phyloP scores from a whole-genome alignment of 2,329 filamentous ascomycete species.

The Orbilia blumenaviensis region DNA sequence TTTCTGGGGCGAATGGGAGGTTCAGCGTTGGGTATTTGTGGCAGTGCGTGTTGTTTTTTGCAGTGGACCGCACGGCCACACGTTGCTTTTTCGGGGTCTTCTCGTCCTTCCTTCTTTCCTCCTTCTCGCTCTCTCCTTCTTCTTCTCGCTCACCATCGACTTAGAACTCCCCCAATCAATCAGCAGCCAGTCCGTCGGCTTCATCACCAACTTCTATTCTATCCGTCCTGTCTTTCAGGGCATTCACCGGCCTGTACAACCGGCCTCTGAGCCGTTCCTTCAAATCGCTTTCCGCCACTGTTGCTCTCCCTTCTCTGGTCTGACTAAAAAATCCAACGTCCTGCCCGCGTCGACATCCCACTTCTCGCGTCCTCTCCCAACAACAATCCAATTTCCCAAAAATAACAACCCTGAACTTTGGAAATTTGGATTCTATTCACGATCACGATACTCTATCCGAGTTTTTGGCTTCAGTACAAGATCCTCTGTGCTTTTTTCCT shows the following conservation, averaged over 20 bases:
- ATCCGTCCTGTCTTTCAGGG: background rate
- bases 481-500: no score
- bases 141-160: slow-evolving; percentile 9
- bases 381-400: background rate
- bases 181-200: background rate
- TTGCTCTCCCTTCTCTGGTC: background rate
- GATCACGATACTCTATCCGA: background rate
- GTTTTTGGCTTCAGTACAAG: no score
- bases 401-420: background rate
- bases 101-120: background rate
- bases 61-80: slow-evolving; percentile 21
- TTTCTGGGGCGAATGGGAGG: no score
- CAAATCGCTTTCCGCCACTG: background rate
- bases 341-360: slow-evolving; percentile 48
- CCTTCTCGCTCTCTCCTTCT: background rate
- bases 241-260: background rate
- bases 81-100: slow-evolving; percentile 5
- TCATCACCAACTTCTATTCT: slow-evolving; percentile 4
- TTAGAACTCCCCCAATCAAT: background rate
- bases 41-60: slow-evolving; percentile 25
- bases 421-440: background rate
- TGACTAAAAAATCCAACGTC: background rate
- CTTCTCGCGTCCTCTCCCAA: slow-evolving; percentile 42
- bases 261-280: background rate
- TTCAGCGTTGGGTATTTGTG: slow-evolving; percentile 34